A percentile compares a stretch with the other conserved stretches of the same genome.
phyloP scores from a whole-genome alignment of 768 basidiomycete genomes.

The Kwoniella dejecticola region DNA sequence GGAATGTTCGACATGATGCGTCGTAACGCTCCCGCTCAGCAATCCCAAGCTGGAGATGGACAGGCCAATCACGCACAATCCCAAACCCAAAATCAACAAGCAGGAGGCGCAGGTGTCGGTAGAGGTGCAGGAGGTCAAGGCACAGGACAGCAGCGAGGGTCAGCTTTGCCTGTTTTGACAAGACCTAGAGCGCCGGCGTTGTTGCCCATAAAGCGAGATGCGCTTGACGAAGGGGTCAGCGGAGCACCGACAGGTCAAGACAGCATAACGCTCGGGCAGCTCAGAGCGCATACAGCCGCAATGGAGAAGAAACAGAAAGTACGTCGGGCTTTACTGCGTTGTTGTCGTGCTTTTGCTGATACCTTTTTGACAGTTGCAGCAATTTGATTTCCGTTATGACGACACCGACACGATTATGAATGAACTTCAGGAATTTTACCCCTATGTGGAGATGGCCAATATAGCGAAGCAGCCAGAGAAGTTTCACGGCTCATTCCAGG shows the following conservation, averaged over 20 bases:
- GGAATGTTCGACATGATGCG: slow-evolving; percentile 23
- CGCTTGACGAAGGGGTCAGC: slow-evolving; percentile 9
- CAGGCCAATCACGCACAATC: not conserved
- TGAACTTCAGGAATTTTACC: slow-evolving; percentile 97
- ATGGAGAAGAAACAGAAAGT: slow-evolving; percentile 45
- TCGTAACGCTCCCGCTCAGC: slow-evolving; percentile 6
- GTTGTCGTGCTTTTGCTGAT: not conserved
- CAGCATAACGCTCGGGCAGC: slow-evolving; percentile 51
- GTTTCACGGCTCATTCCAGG: slow-evolving; percentile 79
- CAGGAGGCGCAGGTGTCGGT: not conserved
- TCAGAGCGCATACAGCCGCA: slow-evolving; percentile 41
- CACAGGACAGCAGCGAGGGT: not conserved
- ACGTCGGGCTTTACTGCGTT: not conserved
- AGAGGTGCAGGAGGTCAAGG: slow-evolving; percentile 6
- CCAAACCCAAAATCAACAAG: not conserved
- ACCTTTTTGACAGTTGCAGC: slow-evolving; percentile 27
- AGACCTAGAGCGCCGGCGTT: slow-evolving; percentile 34
- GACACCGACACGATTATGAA: slow-evolving; percentile 95
- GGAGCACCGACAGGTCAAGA: slow-evolving; percentile 26
- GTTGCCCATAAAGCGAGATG: slow-evolving; percentile 11
- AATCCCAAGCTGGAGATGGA: not conserved
- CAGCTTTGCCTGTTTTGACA: slow-evolving; percentile 24
- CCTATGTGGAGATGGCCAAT: slow-evolving; percentile 92
- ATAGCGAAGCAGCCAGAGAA: slow-evolving; percentile 82
- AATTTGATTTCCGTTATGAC: slow-evolving; percentile 88